Conservation (phyloP, 2,329 filamentous ascomycete species). For the Sporothrix mexicana region DNA sequence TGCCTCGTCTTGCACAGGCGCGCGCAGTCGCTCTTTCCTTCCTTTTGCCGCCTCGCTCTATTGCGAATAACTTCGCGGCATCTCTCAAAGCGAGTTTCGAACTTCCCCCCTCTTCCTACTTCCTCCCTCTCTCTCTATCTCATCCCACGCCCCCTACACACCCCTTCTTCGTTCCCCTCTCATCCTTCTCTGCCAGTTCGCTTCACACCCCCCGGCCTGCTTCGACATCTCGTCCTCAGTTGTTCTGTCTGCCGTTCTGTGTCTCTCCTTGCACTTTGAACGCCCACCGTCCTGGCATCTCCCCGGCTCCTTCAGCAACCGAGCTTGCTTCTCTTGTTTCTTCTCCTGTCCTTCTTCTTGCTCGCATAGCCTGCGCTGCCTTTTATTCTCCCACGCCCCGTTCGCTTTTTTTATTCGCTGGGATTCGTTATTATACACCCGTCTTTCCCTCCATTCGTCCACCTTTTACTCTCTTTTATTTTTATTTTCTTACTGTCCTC, state of each 20-base stretch:
- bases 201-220: neutral
- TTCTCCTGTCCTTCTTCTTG: neutral
- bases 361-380: neutral
- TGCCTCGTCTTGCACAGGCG: neutral
- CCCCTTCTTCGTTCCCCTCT: slow-evolving; percentile 18
- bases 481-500: neutral
- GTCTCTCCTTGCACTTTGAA: neutral
- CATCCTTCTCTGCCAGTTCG: neutral
- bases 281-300: neutral
- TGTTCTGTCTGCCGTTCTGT: neutral
- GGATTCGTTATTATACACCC: slow-evolving; percentile 4
- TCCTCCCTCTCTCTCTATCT: neutral
- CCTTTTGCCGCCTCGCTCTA: neutral
- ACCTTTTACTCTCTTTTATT: neutral
- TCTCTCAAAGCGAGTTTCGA: slow-evolving; percentile 31
- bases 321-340: neutral
- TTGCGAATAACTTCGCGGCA: slow-evolving; percentile 34
- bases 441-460: neutral
- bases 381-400: slow-evolving; percentile 21
- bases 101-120: neutral
- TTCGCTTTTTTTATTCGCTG: slow-evolving; percentile 24
- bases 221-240: neutral
- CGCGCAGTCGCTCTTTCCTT: slow-evolving; percentile 17
- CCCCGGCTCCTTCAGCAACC: slow-evolving; percentile 26
- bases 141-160: slow-evolving; percentile 25